Base-by-base conservation (phyloP, 169 alveolate species). In the Plasmodium knowlesi region DNA sequence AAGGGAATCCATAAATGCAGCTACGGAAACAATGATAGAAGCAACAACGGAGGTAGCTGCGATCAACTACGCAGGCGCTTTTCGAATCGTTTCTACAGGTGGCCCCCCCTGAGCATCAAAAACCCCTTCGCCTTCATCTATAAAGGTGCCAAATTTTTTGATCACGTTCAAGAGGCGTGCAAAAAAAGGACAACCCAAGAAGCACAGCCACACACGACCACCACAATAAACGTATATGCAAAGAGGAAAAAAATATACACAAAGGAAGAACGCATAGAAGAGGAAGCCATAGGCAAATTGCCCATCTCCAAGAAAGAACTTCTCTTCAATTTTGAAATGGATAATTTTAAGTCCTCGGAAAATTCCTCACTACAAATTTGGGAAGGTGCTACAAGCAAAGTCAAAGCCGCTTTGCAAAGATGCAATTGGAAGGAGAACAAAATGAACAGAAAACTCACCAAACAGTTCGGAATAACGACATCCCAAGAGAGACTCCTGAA, bases 41-140 rank as follows among this genome's bases (percentile, higher is more conserved):
- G 37, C n/a, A 22, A 4, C 76, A 3, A 67, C 37, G 16, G 5
- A 10, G 2, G 37, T 39, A 19, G 37, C 34, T 67, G 37, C 6
- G 37, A 67, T 12, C 16, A 5, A 28, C 76, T 28, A 37, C 3
- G n/a, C 41, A 53, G 34, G 28, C 22, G 61, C 61, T 50, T 50
- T 16, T 10, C 61, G 8, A 6, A 50, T 50, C 9, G 5, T 22
- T 16, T 14, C 61, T 50, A 50, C 61, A 50, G 16, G 61, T 70
- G 83, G 22, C 53, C 82, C 61, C 19, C 50, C 9, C 76, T 83
- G 41, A 67, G n/a, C 57, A 83, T 83, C 19, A 83, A 83, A 83
- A 83, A 83, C 82, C 92, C 92, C 30, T 83, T 83, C 34, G 76
- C 37, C 22, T 83, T 22, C 76, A 46, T 72, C 43, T 83, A 70